These are phyloP conservation scores for Aphanomyces euteiches DNA, from an alignment of 352 stramenopile species.

Conservation along the genomic window DNA sequence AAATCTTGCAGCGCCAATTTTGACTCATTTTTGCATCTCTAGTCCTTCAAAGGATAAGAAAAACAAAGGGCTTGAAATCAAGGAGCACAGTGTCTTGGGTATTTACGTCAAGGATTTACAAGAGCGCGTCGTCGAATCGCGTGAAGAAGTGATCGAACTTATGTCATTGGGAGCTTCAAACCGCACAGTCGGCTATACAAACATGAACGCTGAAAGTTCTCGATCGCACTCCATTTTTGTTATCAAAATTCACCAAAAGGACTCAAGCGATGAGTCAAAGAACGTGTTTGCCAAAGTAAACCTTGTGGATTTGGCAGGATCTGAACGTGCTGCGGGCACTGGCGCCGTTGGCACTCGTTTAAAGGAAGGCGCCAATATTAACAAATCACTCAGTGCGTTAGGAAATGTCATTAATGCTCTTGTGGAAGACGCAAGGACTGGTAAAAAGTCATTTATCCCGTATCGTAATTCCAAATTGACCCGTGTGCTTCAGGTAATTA, in stretches of 20 bases:
- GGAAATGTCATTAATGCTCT: constrained; percentile 93
- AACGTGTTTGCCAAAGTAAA: constrained; percentile 93
- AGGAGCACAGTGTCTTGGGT: constrained; percentile 91
- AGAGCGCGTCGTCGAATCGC: constrained; percentile 81
- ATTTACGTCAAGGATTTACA: constrained; percentile 93
- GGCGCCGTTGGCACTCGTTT: constrained; percentile 85
- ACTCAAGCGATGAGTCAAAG: constrained; percentile 72
- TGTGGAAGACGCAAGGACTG: constrained; percentile 67
- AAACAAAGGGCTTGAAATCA: constrained; percentile 88
- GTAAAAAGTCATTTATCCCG: constrained; percentile 89
- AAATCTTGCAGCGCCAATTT: constrained; percentile 18
- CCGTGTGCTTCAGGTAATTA: constrained; percentile 70
- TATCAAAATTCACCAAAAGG: constrained; percentile 94
- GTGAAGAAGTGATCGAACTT: constrained; percentile 80
- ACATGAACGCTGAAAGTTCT: constrained; percentile 92
- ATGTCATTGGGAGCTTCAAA: constrained; percentile 66
- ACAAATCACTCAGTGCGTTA: constrained; percentile 89
- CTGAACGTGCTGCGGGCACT: constrained; percentile 87
- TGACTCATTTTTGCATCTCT: not conserved
- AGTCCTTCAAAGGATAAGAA: constrained; percentile 68
- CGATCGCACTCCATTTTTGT: constrained; percentile 95
- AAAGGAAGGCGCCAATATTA: constrained; percentile 93
- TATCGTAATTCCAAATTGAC: constrained; percentile 95
- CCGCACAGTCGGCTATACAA: constrained; percentile 77
- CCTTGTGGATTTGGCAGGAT: constrained; percentile 91